Conservation (phyloP, 2,329 filamentous ascomycete genomes). For the Capronia epimyces region DNA sequence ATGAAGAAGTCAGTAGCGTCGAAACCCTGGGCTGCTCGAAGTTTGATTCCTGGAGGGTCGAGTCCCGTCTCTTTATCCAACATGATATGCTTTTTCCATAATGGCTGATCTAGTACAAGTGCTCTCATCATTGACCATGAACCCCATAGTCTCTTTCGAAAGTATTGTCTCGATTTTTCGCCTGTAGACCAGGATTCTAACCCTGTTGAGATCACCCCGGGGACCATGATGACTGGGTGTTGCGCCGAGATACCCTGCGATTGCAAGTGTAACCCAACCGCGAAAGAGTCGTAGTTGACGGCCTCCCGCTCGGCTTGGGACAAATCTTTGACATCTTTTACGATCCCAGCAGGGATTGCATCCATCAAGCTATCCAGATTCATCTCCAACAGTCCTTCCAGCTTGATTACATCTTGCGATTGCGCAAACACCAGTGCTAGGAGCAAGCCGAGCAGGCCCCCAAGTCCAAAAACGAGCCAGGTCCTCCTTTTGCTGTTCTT, state of each 20-base stretch:
- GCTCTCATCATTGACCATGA: conserved; percentile 99
- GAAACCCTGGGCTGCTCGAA: conserved; percentile 90
- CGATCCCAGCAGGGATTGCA: conserved; percentile 76
- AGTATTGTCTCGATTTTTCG: conserved; percentile 79
- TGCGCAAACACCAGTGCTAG: conserved; percentile 84
- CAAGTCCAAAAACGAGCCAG: conserved; percentile 78
- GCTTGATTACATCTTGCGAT: conserved; percentile 80
- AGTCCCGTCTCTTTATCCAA: conserved; percentile 85
- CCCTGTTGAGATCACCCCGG: conserved; percentile 94
- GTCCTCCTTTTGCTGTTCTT: conserved; percentile 63
- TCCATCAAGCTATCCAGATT: conserved; percentile 84
- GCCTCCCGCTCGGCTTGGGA: conserved; percentile 84
- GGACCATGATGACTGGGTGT: conserved; percentile 94
- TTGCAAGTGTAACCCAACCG: conserved; percentile 77
- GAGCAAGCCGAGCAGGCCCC: conserved; percentile 85
- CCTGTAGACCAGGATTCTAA: conserved; percentile 95
- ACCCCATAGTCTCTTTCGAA: conserved; percentile 90
- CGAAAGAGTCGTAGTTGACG: conserved; percentile 88
- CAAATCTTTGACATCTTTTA: conserved; percentile 79
- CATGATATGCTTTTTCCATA: conserved; percentile 97
- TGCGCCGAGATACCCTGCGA: conserved; percentile 73
- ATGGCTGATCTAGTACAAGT: conserved; percentile 83
- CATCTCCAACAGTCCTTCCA: conserved; percentile 64
- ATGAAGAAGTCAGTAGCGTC: conserved; percentile 89
- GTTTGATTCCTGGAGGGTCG: conserved; percentile 82